Percentiles rank a stretch among this genome's conserved stretches.
Conservation (phyloP, 2,329 filamentous ascomycete genomes). For the Xylariaceae sp. region DNA sequence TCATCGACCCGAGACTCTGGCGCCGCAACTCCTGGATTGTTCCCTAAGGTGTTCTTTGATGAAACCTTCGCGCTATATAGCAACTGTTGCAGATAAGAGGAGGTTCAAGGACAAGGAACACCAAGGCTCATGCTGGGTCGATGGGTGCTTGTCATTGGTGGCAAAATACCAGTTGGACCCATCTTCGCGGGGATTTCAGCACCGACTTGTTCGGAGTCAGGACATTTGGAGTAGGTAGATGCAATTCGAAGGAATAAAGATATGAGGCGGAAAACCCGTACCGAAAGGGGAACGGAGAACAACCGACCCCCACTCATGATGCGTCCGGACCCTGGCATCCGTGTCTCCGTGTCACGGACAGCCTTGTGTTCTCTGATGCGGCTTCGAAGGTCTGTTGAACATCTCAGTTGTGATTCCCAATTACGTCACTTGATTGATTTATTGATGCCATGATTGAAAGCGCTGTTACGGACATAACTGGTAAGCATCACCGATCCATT, state of each 20-base stretch:
- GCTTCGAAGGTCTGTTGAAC: no score
- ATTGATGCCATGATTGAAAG: no score
- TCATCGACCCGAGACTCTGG: neutral
- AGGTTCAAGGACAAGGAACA: neutral
- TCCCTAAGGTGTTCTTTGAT: neutral
- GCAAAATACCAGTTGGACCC: slow-evolving; percentile 12
- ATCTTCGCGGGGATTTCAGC: slow-evolving; percentile 4
- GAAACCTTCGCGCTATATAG: neutral
- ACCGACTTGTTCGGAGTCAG: slow-evolving; percentile 3
- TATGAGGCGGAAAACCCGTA: neutral
- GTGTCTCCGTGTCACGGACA: neutral
- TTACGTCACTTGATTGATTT: no score
- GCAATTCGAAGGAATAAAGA: neutral
- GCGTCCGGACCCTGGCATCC: neutral
- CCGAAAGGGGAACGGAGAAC: neutral
- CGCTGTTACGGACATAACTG: no score
- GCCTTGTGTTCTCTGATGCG: neutral
- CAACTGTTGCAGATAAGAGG: neutral
- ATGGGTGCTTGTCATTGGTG: slow-evolving; percentile 11
- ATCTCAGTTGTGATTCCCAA: no score
- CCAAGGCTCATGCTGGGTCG: neutral
- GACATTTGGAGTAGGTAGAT: neutral
- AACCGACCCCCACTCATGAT: neutral
- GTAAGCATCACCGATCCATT: neutral
- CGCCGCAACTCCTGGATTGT: neutral